Percentiles rank a stretch among this genome's conserved stretches.
Evolutionary conservation across 208 protist genomes (phyloP).

Genomic region (Trypanosoma cruzi): DNA sequence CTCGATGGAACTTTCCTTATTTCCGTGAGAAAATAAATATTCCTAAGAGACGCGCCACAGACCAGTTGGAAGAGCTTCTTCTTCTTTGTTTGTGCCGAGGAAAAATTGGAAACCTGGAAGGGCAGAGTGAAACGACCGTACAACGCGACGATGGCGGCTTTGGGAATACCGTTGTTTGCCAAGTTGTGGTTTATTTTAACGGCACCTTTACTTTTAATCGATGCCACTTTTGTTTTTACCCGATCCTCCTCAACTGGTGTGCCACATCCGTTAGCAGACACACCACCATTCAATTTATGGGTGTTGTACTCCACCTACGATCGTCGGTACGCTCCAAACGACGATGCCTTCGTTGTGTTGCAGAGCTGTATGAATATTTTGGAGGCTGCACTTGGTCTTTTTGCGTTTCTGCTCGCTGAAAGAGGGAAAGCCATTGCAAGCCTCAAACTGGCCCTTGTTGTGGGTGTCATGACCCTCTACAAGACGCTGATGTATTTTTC

Average conservation of each 20-base stretch:
- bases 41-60: no score
- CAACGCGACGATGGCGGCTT: constrained; percentile 41
- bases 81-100: no score
- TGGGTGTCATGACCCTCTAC: constrained; percentile 76
- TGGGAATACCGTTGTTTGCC: constrained; percentile 49
- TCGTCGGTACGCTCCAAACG: constrained; percentile 72
- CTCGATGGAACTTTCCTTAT: no score
- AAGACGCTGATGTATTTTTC: constrained; percentile 82
- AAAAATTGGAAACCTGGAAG: no score
- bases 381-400: constrained; percentile 59
- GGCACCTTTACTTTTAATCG: constrained; percentile 61
- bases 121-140: no score
- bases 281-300: constrained; percentile 65
- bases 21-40: no score
- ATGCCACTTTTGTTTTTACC: constrained; percentile 70
- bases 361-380: constrained; percentile 80
- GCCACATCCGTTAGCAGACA: constrained; percentile 56
- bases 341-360: constrained; percentile 84
- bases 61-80: no score
- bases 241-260: constrained; percentile 26
- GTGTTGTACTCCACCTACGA: constrained; percentile 73
- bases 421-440: constrained; percentile 16
- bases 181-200: constrained; percentile 62
- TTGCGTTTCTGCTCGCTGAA: constrained; percentile 36
- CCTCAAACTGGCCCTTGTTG: constrained; percentile 51